These are phyloP conservation scores for Rhizopus delemar DNA, from an alignment of 371 early-diverging fungal species.

Conservation along the genomic window DNA sequence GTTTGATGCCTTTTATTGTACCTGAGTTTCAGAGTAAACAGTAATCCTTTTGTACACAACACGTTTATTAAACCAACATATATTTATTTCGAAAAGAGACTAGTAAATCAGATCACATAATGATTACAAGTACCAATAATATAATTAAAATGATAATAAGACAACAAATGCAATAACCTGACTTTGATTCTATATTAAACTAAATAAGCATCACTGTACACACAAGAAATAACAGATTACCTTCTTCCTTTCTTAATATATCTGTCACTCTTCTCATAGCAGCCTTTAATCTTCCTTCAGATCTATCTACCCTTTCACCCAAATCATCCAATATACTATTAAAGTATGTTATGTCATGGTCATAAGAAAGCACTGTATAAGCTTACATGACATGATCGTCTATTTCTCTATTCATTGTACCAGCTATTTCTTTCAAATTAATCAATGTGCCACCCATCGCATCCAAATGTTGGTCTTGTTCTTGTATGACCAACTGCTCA, in stretches of 20 bases:
- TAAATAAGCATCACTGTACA: not conserved
- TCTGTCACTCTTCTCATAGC: conserved; percentile 59
- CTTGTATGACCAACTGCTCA: conserved; percentile 54
- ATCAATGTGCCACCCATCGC: conserved; percentile 59
- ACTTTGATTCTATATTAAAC: conserved; percentile 48
- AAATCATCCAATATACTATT: conserved; percentile 59
- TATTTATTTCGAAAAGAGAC: too few species aligned
- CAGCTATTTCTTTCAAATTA: conserved; percentile 65
- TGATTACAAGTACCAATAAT: conserved; percentile 55
- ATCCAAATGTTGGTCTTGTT: conserved; percentile 65
- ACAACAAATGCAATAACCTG: conserved; percentile 63
- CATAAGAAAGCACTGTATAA: not conserved
- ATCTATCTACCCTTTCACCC: conserved; percentile 60
- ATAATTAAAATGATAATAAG: conserved; percentile 61
- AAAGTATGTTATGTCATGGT: conserved; percentile 1
- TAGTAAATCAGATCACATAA: conserved; percentile 24
- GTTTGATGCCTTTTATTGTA: too few species aligned
- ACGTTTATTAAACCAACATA: too few species aligned
- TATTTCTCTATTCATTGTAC: conserved; percentile 61
- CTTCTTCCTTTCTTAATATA: conserved; percentile 64
- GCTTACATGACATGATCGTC: conserved; percentile 61
- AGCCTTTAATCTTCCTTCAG: conserved; percentile 49
- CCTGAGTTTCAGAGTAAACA: too few species aligned
- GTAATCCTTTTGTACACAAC: too few species aligned
- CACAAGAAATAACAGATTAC: conserved; percentile 25